A percentile compares a stretch with the other conserved stretches of the same genome.
phyloP scores from a whole-genome alignment of 495 filamentous ascomycete genomes.

The Penicillium samsonianum region DNA sequence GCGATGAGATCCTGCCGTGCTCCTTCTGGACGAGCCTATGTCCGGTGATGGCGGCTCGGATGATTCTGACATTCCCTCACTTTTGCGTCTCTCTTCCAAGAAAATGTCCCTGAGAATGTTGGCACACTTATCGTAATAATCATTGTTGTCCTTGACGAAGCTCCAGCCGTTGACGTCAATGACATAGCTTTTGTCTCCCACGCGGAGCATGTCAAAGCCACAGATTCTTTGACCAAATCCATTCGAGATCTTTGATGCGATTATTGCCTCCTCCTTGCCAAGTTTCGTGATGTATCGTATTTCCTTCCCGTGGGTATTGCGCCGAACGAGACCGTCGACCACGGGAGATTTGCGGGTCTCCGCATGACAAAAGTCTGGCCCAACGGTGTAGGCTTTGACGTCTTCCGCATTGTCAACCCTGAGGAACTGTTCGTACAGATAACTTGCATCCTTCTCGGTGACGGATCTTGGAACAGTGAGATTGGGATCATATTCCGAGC shows the following conservation, averaged over 20 bases:
- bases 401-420: constrained; percentile 95
- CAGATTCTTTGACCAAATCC: constrained; percentile 95
- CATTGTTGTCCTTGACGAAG: constrained; percentile 99
- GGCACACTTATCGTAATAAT: constrained; percentile 92
- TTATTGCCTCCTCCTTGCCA: constrained; percentile 74
- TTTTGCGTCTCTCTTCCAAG: constrained; percentile 66
- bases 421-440: constrained; percentile 96
- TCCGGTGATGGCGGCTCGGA: constrained; percentile 37
- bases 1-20: constrained; percentile 40
- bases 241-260: constrained; percentile 85
- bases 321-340: constrained; percentile 91
- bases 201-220: constrained; percentile 92
- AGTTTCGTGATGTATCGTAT: constrained; percentile 90
- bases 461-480: constrained; percentile 76
- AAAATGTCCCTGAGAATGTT: constrained; percentile 86
- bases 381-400: constrained; percentile 98
- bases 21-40: constrained; percentile 35
- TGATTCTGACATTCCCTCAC: constrained; percentile 42
- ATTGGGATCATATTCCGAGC: constrained; percentile 82
- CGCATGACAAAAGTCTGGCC: constrained; percentile 89
- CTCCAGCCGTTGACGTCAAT: constrained; percentile 99
- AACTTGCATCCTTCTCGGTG: constrained; percentile 75
- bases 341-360: constrained; percentile 97
- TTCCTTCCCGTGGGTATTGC: constrained; percentile 97
- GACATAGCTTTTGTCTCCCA: constrained; percentile 86